These are phyloP conservation scores for Plantago lanceolata DNA, from an alignment of 305 asterid genomes.

Conservation along the genomic window DNA sequence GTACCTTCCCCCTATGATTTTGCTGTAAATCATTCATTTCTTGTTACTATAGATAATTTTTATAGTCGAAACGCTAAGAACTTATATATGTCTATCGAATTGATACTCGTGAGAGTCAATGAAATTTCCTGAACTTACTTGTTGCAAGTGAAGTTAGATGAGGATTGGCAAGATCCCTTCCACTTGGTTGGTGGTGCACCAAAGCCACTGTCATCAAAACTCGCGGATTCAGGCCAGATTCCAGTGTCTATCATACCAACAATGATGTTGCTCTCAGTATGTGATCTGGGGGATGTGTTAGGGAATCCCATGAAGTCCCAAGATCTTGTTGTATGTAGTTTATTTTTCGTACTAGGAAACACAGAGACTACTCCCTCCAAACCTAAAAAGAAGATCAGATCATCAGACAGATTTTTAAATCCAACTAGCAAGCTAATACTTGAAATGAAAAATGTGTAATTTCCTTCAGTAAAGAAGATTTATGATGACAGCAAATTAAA, in stretches of 20 bases:
- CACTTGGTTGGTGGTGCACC: slow-evolving; percentile 55
- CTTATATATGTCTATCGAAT: no score
- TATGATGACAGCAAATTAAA: no score
- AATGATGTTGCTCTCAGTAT: slow-evolving; percentile 48
- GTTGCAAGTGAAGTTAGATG: slow-evolving; percentile 68
- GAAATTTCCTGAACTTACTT: slow-evolving; percentile 30
- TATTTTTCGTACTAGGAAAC: slow-evolving; percentile 45
- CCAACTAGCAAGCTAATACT: no score
- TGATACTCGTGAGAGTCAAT: no score
- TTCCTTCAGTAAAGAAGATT: no score
- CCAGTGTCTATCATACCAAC: slow-evolving; percentile 67
- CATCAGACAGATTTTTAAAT: no score
- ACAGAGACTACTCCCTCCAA: slow-evolving; percentile 65
- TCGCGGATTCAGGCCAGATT: slow-evolving; percentile 67
- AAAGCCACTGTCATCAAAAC: slow-evolving; percentile 40
- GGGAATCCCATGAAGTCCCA: slow-evolving; percentile 79
- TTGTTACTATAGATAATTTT: not conserved
- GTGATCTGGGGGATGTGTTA: slow-evolving; percentile 25
- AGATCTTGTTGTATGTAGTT: slow-evolving; percentile 64
- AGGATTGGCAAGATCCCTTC: slow-evolving; percentile 58
- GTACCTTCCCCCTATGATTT: slow-evolving; percentile 65
- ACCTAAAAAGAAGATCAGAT: slow-evolving; percentile 22
- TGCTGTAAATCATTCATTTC: slow-evolving; percentile 33
- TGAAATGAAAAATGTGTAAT: no score
- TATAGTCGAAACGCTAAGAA: no score